Evolutionary conservation across 148 eudicot species (phyloP), one percentile per base, ranked within the genome.

Genomic region (Camellia granthamiana): DNA sequence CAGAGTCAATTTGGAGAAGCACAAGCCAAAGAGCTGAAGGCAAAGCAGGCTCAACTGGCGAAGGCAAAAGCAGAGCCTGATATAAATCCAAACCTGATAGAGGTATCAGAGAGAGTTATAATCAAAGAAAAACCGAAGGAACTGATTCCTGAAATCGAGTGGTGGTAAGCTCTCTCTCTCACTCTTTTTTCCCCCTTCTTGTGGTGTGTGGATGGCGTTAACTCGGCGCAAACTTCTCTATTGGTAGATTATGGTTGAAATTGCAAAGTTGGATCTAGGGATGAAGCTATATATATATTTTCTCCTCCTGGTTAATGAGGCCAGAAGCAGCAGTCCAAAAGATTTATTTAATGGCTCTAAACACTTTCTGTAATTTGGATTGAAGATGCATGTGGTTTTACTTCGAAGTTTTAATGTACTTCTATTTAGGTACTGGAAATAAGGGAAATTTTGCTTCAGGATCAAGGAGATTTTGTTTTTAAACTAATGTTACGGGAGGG

Each of bases 1-100:
- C 89, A 96, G 98, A 90, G 89, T 86, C 98, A 96, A 89, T 96
- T 93, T 88, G 99, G 99, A 72, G 99, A 96, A 88, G 97, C 95
- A 76, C 97, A 91, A 82, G 95, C 98, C 41, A 96, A 90, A 87
- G 99, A 96, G 86, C 87, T 92, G 21, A 96, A 87, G 87, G 89
- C 88, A 60, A 96, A 93, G 84, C 99, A 96, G 86, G 98, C 94
- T 62, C 98, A 96, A 76, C 86, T 96, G 77, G 98, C 97, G 10
- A 96, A 93, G 84, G 99, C 97, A 63, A 96, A 96, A 87, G 91
- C 97, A 10, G 99, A 96, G 80, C 97, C 98, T 41, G 97, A 93
- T 79, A 93, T 96, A 77, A 96, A 96, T 87, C 99, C 99, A 77
- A 96, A 96, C 87, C 84, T 96, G 74, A 96, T 96, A 78, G 99